Evolutionary conservation across 495 filamentous ascomycete genomes (phyloP), one percentile per base, ranked within the genome.

Genomic region (Glarea lozoyensis): DNA sequence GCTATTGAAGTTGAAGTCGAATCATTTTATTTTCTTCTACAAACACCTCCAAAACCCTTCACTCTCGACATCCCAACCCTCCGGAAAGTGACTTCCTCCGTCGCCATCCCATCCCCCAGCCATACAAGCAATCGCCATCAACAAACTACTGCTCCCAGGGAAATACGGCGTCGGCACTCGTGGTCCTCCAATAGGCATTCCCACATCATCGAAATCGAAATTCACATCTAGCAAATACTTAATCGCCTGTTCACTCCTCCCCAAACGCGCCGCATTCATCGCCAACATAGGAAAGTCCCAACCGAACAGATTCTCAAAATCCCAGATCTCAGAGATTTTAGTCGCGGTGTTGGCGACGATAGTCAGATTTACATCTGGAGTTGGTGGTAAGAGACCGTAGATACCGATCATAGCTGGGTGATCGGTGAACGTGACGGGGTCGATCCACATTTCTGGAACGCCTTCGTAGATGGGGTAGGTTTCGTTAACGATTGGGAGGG

Each of bases 161-260:
- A 77, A 73, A 54, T 76, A 78, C 7, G 72, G 72, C 21, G 73
- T 76, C 21, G 73, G 63, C 19, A 76, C 72, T 23, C 68, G 56
- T 21, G 59, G 54, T 10, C 69, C 70, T 2, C 73, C 72, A 22
- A 68, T 62, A 3, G 63, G 65, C 58, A 72, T 72, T 3, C 75
- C 70, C 2, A 69, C 63, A 49, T 71, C 68, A 53, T 75, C 67
- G 46, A 75, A 73, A 30, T 55, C 43, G 33, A 67, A 72, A 13
- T 65, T 54, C 1, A 60, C 56, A 59, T 73, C 57, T 21, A 74
- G 49, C 13, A 76, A 53, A 55, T 67, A 75, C 20, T 52, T 56
- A 18, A 71, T 49, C n/a, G 72, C 72, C 48, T 61, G 52, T 20
- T 69, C 62, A 5, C 51, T 42, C 41, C 72, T 60, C 0, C 69